Conservation (phyloP, 2,329 filamentous ascomycete genomes). For the Fusarium oligoseptatum region DNA sequence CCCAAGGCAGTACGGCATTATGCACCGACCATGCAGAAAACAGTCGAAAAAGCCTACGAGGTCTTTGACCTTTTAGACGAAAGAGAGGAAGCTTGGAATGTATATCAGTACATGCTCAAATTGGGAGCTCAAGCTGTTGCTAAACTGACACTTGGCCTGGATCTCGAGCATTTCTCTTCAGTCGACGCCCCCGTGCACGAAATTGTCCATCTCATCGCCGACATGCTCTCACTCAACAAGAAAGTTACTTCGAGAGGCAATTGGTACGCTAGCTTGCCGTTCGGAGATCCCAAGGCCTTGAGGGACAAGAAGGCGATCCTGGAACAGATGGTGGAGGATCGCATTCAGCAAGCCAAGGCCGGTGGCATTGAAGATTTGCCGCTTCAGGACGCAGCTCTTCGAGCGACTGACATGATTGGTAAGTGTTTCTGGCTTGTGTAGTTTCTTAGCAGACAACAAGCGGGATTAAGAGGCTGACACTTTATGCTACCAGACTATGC, state of each 20-base stretch:
- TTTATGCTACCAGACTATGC: constrained; percentile 59
- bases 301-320: constrained; percentile 48
- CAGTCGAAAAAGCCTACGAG: constrained; percentile 63
- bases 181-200: constrained; percentile 63
- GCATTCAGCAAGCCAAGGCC: constrained; percentile 52
- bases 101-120: constrained; percentile 65
- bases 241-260: constrained; percentile 65
- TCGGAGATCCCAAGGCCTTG: constrained; percentile 66
- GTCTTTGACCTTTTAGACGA: constrained; percentile 66
- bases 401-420: constrained; percentile 56
- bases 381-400: constrained; percentile 62
- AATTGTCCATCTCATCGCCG: constrained; percentile 64
- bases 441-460: background rate
- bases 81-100: constrained; percentile 61
- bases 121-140: constrained; percentile 61
- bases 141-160: constrained; percentile 60
- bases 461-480: background rate
- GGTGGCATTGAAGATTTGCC: constrained; percentile 55
- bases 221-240: constrained; percentile 69
- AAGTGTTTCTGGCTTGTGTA: background rate
- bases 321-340: constrained; percentile 54
- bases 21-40: constrained; percentile 69
- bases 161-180: constrained; percentile 59
- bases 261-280: constrained; percentile 70
- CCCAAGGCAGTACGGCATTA: constrained; percentile 74